These are phyloP conservation scores for Mastigamoeba balamuthi DNA, from an alignment of 78 protist genomes.

Conservation along the genomic window DNA sequence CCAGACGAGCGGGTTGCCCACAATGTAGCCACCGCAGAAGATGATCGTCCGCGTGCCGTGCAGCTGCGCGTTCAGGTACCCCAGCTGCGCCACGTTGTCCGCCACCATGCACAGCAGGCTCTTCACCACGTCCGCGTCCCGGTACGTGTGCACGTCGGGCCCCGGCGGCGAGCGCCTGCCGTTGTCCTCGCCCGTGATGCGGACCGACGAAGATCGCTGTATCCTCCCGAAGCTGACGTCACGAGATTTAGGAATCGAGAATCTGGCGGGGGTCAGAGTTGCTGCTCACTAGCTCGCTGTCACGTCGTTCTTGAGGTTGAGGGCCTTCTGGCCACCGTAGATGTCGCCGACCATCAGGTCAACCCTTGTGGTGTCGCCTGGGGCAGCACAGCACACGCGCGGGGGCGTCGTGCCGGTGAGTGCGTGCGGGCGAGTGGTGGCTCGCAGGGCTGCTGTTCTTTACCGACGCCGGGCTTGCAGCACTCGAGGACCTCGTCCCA, in stretches of 20 bases:
- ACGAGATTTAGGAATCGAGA: not conserved
- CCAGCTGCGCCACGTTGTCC: conserved; percentile 62
- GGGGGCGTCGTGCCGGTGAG: no score
- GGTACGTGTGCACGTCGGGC: no score
- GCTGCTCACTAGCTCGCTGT: no score
- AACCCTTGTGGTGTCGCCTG: conserved; percentile 2
- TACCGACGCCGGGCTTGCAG: no score
- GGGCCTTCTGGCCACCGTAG: no score
- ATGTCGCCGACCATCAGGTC: conserved; percentile 83
- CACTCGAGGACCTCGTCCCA: conserved; percentile 25
- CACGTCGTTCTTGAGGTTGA: no score
- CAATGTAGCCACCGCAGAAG: not conserved
- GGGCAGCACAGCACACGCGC: no score
- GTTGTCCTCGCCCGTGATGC: not conserved
- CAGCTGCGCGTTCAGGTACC: not conserved
- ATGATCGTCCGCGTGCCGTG: not conserved
- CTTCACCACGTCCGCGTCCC: conserved; percentile 2
- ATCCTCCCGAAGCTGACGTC: no score
- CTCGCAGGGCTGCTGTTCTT: no score
- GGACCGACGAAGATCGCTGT: not conserved
- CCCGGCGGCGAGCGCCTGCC: no score
- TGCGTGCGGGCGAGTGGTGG: no score
- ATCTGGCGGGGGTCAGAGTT: not conserved
- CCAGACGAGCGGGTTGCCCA: not conserved
- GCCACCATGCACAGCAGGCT: conserved; percentile 31